These are phyloP conservation scores for Candida silvatica DNA, from an alignment of 805 yeast species.

Conservation along the genomic window DNA sequence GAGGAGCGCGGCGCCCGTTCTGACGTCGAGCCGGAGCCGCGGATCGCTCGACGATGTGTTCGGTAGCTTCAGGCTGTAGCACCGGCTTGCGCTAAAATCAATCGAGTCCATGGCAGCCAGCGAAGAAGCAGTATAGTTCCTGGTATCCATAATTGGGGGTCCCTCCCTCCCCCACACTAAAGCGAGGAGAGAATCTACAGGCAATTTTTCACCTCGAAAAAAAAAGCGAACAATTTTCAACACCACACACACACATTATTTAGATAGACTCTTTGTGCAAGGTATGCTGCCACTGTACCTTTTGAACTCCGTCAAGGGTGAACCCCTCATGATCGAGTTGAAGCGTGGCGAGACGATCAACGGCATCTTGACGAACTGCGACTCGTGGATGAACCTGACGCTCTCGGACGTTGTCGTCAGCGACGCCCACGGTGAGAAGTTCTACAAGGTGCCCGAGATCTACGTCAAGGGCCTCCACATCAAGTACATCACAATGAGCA, in stretches of 20 bases:
- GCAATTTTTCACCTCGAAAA: no score
- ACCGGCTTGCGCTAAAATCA: conserved; percentile 55
- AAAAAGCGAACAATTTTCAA: no score
- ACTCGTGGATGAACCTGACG: conserved; percentile 93
- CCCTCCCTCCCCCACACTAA: no score
- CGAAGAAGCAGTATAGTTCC: no score
- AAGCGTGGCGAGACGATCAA: conserved; percentile 85
- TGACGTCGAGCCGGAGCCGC: conserved; percentile 43
- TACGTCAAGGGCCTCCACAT: conserved; percentile 84
- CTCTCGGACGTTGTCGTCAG: conserved; percentile 67
- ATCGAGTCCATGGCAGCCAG: conserved; percentile 61
- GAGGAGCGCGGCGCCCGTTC: conserved; percentile 62
- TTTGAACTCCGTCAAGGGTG: conserved; percentile 84
- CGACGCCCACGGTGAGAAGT: conserved; percentile 51
- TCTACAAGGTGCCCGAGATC: conserved; percentile 57
- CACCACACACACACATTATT: not conserved
- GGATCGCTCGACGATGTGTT: conserved; percentile 39
- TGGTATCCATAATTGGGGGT: no score
- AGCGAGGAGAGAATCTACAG: no score
- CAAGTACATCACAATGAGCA: conserved; percentile 68
- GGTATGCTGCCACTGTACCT: conserved; percentile 81
- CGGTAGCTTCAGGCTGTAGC: conserved; percentile 51
- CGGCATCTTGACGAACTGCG: conserved; percentile 81
- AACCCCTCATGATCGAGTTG: conserved; percentile 79
- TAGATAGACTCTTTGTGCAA: not conserved